Percentiles rank a stretch among this genome's conserved stretches.
These are phyloP conservation scores for Epithele typhae DNA, from an alignment of 768 basidiomycete genomes.

Conservation along the genomic window DNA sequence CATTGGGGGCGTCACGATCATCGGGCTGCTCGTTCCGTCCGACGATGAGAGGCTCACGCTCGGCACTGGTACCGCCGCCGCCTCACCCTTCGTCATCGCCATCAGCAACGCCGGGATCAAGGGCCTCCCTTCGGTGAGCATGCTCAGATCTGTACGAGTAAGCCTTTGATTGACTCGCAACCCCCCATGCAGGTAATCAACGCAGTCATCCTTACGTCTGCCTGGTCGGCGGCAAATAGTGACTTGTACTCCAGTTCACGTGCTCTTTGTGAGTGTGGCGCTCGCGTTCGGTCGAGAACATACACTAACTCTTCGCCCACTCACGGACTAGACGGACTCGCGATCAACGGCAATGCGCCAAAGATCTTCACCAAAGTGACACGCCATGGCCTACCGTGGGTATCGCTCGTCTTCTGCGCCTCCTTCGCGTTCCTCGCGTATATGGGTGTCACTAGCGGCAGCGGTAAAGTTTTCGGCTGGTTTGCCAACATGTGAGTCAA, in stretches of 20 bases:
- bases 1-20: conserved; percentile 38
- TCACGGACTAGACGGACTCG: conserved; percentile 43
- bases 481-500: conserved; percentile 23
- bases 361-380: conserved; percentile 40
- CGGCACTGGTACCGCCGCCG: conserved; percentile 35
- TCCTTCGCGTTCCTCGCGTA: conserved; percentile 36
- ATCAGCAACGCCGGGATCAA: conserved; percentile 54
- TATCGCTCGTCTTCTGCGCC: conserved; percentile 29
- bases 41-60: conserved; percentile 39
- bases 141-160: neutral
- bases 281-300: too few relatives aligned
- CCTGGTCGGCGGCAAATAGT: conserved; percentile 39
- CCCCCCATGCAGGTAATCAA: conserved; percentile 23
- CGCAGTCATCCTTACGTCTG: conserved; percentile 26
- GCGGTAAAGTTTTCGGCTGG: conserved; percentile 39
- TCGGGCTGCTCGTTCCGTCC: conserved; percentile 47
- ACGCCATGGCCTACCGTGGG: conserved; percentile 40
- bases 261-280: conserved; percentile 33
- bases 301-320: neutral
- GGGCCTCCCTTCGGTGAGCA: conserved; percentile 43
- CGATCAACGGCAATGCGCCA: conserved; percentile 50
- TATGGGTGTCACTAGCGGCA: conserved; percentile 33
- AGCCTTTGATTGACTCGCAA: neutral
- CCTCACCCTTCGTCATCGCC: conserved; percentile 57
- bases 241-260: conserved; percentile 37